Conservation (phyloP, 1,284 basidiomycete species). For the Ceratobasidium sp. region DNA sequence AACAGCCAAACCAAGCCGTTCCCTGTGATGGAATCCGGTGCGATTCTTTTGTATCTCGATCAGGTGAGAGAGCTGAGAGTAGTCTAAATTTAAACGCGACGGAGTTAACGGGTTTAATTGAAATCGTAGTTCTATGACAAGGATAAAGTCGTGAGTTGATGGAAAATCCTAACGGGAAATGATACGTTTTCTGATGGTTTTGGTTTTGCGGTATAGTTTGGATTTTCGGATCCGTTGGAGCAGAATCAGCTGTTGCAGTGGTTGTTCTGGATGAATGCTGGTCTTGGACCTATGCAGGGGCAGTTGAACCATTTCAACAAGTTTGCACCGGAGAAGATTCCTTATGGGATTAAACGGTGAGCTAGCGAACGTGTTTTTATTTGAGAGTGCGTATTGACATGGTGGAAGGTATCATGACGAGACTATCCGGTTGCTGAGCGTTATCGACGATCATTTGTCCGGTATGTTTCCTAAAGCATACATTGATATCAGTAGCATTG, state of each 20-base stretch:
- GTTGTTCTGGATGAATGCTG: conserved; percentile 44
- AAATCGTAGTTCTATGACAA: conserved; percentile 40
- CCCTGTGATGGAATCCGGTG: conserved; percentile 44
- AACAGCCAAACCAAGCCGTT: conserved; percentile 43
- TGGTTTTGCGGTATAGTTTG: conserved; percentile 8
- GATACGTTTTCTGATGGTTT: background rate
- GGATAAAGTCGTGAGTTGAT: conserved; percentile 9
- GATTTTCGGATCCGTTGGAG: conserved; percentile 37
- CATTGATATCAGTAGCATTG: background rate
- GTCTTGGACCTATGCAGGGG: conserved; percentile 42
- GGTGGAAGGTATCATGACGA: conserved; percentile 35
- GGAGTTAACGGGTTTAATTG: background rate
- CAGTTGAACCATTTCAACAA: conserved; percentile 45
- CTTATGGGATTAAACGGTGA: conserved; percentile 41
- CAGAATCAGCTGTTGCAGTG: conserved; percentile 44
- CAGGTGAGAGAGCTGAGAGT: conserved; percentile 14
- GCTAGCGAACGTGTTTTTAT: background rate
- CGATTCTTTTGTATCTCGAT: conserved; percentile 40
- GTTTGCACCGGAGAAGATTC: conserved; percentile 41
- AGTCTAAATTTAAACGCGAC: background rate
- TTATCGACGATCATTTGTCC: conserved; percentile 44
- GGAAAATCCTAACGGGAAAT: no score
- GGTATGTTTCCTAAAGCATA: background rate
- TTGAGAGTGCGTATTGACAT: background rate
- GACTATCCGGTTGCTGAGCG: conserved; percentile 31